Evolutionary conservation across 1,284 basidiomycete species (phyloP).

Genomic region (Phellopilus nigrolimitatus): DNA sequence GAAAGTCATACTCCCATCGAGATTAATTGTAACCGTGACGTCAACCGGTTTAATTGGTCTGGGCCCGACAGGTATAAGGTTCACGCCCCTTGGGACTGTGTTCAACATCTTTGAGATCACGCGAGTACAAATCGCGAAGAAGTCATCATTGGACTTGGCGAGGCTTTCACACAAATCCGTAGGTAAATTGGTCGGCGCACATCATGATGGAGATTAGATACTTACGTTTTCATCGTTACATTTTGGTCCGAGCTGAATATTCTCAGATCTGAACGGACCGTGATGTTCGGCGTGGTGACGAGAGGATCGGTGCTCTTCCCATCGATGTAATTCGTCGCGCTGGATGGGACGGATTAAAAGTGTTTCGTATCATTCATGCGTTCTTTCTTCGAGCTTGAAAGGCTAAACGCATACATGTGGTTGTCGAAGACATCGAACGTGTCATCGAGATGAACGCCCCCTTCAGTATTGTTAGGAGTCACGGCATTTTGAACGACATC

Average conservation of each 20-base stretch:
- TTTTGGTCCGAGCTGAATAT: slow-evolving; percentile 27
- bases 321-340: slow-evolving; percentile 23
- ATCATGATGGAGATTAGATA: neutral
- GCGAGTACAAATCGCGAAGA: slow-evolving; percentile 21
- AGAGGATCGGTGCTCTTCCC: slow-evolving; percentile 23
- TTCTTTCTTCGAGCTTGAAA: neutral
- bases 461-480: slow-evolving; percentile 14
- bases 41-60: slow-evolving; percentile 25
- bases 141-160: slow-evolving; percentile 13
- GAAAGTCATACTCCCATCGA: slow-evolving; percentile 14
- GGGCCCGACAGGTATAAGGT: slow-evolving; percentile 23
- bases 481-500: slow-evolving; percentile 22
- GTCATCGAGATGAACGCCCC: slow-evolving; percentile 20
- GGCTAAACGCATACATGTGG: slow-evolving; percentile 17
- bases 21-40: slow-evolving; percentile 18
- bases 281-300: slow-evolving; percentile 22
- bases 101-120: slow-evolving; percentile 28
- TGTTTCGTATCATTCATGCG: neutral
- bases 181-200: neutral
- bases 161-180: slow-evolving; percentile 7
- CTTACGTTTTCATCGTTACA: slow-evolving; percentile 24
- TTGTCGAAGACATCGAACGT: slow-evolving; percentile 22
- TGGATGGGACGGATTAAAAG: too few species aligned
- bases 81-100: slow-evolving; percentile 25
- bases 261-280: slow-evolving; percentile 24